phyloP scores from a whole-genome alignment of 345 rosid species.

The Garcia nutans region DNA sequence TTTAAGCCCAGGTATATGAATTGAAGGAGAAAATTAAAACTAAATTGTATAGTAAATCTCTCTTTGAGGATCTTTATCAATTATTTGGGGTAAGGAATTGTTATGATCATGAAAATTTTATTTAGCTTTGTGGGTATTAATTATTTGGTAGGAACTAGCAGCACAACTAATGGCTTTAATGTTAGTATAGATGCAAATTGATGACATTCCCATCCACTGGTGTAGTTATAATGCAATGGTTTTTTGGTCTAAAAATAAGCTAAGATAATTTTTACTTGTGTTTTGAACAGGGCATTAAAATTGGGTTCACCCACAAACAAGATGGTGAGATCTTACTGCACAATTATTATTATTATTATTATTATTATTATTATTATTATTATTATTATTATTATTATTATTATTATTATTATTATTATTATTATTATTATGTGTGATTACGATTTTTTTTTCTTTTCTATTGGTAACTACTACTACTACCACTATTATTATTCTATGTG shows the following conservation, averaged over 20 bases:
- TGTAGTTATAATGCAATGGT: not conserved
- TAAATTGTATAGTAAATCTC: constrained; percentile 35
- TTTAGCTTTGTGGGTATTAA: not conserved
- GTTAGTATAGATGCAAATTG: too few relatives aligned
- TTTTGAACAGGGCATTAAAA: not conserved
- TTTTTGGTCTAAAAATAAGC: not conserved
- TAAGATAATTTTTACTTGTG: not conserved
- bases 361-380: not conserved
- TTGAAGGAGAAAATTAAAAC: constrained; percentile 47
- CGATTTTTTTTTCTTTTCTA: not conserved
- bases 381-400: too few relatives aligned
- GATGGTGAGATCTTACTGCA: constrained; percentile 1
- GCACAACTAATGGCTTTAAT: too few relatives aligned
- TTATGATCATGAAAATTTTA: too few relatives aligned
- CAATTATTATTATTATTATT: not conserved
- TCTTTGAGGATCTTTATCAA: constrained; percentile 34
- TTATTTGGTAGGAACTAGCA: not conserved
- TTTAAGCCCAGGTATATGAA: constrained; percentile 42
- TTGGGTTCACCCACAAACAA: not conserved
- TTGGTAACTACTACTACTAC: too few relatives aligned
- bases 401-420: too few relatives aligned
- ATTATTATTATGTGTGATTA: too few relatives aligned
- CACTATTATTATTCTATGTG: too few relatives aligned
- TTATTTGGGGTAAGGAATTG: constrained; percentile 9
- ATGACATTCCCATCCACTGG: not conserved